Percentiles rank a stretch among this genome's conserved stretches.
Conservation (phyloP, 2,329 filamentous ascomycete species). For the Gnomoniopsis sp. region DNA sequence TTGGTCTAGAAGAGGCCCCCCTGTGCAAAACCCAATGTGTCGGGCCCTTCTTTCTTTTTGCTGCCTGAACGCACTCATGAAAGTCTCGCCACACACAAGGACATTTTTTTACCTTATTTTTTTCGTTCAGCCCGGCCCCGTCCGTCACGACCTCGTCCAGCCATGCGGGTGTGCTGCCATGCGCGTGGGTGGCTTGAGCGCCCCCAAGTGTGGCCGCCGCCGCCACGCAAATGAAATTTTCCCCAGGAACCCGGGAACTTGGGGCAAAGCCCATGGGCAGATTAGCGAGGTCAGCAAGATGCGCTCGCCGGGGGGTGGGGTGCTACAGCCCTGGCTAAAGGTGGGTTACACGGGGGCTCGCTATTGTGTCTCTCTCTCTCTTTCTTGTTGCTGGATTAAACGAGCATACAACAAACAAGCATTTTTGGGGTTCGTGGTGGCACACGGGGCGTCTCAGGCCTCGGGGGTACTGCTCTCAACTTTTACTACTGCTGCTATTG, state of each 20-base stretch:
- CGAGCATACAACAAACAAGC: not conserved
- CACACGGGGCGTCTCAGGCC: not conserved
- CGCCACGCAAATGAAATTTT: not conserved
- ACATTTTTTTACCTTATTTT: no score
- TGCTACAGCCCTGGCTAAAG: not conserved
- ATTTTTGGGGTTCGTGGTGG: not conserved
- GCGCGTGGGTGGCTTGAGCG: not conserved
- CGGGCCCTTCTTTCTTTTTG: not conserved
- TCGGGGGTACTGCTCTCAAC: not conserved
- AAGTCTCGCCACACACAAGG: no score
- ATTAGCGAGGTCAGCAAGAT: constrained; percentile 1
- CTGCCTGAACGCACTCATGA: not conserved
- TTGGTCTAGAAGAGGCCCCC: no score
- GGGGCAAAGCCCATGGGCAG: not conserved
- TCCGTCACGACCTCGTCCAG: not conserved
- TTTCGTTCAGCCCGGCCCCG: not conserved
- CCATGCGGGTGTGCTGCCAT: not conserved
- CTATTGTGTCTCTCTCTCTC: not conserved
- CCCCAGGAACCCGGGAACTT: not conserved
- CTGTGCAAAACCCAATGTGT: not conserved
- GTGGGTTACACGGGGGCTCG: not conserved
- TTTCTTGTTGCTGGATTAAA: not conserved
- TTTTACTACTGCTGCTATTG: not conserved
- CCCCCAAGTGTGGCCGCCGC: not conserved
- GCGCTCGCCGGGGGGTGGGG: not conserved